Conservation (phyloP, 169 alveolate species). For the Condylostoma magnum region DNA sequence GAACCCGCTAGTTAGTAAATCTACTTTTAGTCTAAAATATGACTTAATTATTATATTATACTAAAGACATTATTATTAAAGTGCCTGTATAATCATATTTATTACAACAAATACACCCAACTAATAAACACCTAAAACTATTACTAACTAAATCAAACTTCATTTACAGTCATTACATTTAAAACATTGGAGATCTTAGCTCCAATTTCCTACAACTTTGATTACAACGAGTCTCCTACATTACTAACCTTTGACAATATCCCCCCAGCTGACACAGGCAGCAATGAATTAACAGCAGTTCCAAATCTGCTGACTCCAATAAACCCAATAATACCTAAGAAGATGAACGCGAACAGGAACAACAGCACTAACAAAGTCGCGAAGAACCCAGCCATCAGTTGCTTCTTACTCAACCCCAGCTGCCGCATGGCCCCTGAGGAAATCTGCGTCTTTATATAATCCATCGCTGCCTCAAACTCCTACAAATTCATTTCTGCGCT, state of each 20-base stretch:
- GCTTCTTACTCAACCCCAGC: conserved; percentile 24
- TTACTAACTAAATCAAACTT: background rate
- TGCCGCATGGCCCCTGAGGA: conserved; percentile 29
- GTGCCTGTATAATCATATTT: too few relatives aligned
- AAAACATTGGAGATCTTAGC: background rate
- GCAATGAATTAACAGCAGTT: conserved; percentile 27
- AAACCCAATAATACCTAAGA: conserved; percentile 36
- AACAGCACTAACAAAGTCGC: conserved; percentile 11
- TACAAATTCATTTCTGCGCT: conserved; percentile 25
- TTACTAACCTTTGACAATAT: background rate
- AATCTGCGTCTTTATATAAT: conserved; percentile 4
- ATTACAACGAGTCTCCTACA: background rate
- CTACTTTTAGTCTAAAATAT: too few relatives aligned
- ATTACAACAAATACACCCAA: too few relatives aligned
- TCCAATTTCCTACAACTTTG: background rate
- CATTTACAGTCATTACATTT: background rate
- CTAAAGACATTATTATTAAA: too few relatives aligned
- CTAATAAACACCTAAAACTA: too few relatives aligned
- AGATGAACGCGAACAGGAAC: conserved; percentile 32
- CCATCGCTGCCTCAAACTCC: conserved; percentile 26
- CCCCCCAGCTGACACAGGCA: conserved; percentile 31
- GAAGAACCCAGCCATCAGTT: background rate
- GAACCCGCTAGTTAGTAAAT: too few relatives aligned
- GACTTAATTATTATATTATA: too few relatives aligned
- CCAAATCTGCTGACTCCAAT: conserved; percentile 10